phyloP scores from a whole-genome alignment of 176 grass and related monocot species.

The Cenchrus americanus region DNA sequence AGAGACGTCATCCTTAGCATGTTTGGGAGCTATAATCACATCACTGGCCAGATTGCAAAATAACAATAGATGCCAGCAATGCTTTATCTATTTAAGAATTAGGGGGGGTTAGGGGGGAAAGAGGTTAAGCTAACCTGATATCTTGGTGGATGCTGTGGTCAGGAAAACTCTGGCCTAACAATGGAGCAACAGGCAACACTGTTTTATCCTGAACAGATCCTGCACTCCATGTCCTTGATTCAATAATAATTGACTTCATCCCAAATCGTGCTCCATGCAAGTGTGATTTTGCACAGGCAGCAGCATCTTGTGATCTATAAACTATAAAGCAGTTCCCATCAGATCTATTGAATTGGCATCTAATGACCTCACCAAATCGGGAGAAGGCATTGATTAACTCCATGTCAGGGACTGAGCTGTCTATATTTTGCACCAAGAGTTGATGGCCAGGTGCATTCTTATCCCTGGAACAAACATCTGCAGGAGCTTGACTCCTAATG shows the following conservation, averaged over 20 bases:
- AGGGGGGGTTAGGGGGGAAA: slow-evolving; percentile 6
- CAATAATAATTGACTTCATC: slow-evolving; percentile 55
- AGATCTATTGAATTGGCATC: slow-evolving; percentile 62
- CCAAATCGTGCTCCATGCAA: slow-evolving; percentile 74
- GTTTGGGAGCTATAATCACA: slow-evolving; percentile 25
- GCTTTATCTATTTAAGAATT: slow-evolving; percentile 16
- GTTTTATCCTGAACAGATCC: slow-evolving; percentile 48
- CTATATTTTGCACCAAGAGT: slow-evolving; percentile 69
- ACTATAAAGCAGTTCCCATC: slow-evolving; percentile 59
- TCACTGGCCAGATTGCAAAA: background rate
- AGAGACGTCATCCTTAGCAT: slow-evolving; percentile 6
- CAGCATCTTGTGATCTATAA: slow-evolving; percentile 65
- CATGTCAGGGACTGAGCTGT: slow-evolving; percentile 54
- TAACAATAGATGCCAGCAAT: slow-evolving; percentile 28
- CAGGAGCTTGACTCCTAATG: slow-evolving; percentile 59
- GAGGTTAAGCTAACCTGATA: slow-evolving; percentile 53
- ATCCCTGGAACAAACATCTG: slow-evolving; percentile 48
- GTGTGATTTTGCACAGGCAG: slow-evolving; percentile 55
- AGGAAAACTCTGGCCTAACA: slow-evolving; percentile 40
- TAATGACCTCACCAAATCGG: slow-evolving; percentile 63
- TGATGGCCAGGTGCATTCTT: slow-evolving; percentile 51
- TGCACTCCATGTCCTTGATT: slow-evolving; percentile 46
- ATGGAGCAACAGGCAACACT: slow-evolving; percentile 41
- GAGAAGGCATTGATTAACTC: slow-evolving; percentile 78
- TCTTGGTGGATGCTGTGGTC: slow-evolving; percentile 49